Percentiles rank a stretch among this genome's conserved stretches.
phyloP scores from a whole-genome alignment of 768 basidiomycete species.

The Suillus weaverae region DNA sequence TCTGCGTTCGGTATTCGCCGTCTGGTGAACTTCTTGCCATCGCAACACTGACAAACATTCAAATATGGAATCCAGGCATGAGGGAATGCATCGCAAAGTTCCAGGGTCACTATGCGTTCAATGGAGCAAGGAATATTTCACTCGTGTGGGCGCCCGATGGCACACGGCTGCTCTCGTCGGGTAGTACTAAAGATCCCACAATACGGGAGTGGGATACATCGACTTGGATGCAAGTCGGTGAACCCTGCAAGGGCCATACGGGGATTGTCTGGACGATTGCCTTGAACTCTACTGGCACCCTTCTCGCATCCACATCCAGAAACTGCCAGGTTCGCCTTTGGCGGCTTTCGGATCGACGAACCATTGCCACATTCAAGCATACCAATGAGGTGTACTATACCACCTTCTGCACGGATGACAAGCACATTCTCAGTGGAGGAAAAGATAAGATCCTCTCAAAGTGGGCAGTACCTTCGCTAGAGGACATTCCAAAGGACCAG shows the following conservation, averaged over 20 bases:
- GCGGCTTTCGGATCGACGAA: neutral
- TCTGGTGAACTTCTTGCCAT: neutral
- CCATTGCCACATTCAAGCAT: neutral
- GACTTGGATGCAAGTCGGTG: neutral
- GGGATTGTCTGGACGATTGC: neutral
- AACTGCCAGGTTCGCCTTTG: neutral
- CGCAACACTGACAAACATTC: neutral
- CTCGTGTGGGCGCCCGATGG: neutral
- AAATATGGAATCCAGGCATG: neutral
- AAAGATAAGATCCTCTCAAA: neutral
- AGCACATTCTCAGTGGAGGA: neutral
- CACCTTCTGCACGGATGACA: neutral
- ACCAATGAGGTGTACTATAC: neutral
- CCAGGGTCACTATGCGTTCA: neutral
- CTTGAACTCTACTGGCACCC: neutral
- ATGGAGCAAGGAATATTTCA: neutral
- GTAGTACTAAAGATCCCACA: neutral
- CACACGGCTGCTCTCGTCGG: neutral
- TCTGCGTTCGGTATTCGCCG: neutral
- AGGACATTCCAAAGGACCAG: neutral
- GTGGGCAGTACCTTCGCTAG: neutral
- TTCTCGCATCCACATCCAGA: neutral
- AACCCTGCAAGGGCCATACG: neutral
- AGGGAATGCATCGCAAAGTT: neutral
- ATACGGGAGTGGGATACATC: neutral